Base-by-base conservation (phyloP, 148 eudicot species). In the Vaccinium macrocarpon region DNA sequence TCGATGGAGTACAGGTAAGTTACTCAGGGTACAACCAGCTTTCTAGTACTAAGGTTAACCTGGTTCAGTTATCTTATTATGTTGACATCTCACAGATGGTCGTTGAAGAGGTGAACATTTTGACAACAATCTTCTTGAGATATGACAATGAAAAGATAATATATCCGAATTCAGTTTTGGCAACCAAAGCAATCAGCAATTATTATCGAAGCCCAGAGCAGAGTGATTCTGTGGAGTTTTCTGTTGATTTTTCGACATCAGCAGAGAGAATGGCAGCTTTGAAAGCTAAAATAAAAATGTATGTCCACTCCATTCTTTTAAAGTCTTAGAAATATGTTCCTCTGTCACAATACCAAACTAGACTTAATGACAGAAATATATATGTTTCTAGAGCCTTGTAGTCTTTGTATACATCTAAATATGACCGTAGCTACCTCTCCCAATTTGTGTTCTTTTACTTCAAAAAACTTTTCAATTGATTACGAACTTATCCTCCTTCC, bases 71-170 rank as follows among this genome's bases (percentile, higher is more conserved):
- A 32, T 80, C 77, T 56, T 81, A 16, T 5, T 68, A 16, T 53
- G 18, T 71, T 48, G 38, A 66, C 32, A 35, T 46, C 23, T 25
- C 70, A 71, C 94, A 95, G 98, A 93, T 95, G 96, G 68, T 89
- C 3, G 98, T 95, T 50, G 98, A 96, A 82, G 98, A 96, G 90
- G 94, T 94, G 98, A 96, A 96, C 85, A 93, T 94, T 27, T 90
- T 96, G 90, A 93, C 98, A 9, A 96, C 99, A 16, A 90, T 96
- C 25, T 93, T 96, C 84, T 82, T 94, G 84, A 91, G 90, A 86
- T 87, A 86, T 61, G 97, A 96, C 85, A 96, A 93, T 23, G 95
- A 94, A 76, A 96, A 92, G 90, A 91, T 96, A 6, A 90, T 84
- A 80, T 95, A 91, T 81, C 98, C 98, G 5, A 95, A 95, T 79